Conservation (phyloP, 2,329 filamentous ascomycete species). For the Pseudocercospora pini-densiflorae region DNA sequence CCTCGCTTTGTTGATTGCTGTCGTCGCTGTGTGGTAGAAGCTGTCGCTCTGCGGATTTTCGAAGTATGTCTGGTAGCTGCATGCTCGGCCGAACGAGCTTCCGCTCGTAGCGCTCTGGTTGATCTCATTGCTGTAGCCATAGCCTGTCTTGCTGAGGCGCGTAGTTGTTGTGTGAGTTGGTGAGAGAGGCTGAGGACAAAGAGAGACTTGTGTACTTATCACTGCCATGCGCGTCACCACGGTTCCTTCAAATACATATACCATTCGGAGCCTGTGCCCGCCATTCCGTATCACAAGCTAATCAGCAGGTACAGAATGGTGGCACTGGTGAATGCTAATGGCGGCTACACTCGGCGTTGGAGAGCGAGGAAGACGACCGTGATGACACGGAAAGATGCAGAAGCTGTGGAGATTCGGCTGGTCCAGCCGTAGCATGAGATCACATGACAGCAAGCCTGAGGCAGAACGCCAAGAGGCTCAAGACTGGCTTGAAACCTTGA, state of each 20-base stretch:
- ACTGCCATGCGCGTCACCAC: constrained; percentile 1
- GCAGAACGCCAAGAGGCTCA: not conserved
- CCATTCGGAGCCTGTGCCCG: not conserved
- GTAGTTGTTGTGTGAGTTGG: not conserved
- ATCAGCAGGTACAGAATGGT: constrained; percentile 1
- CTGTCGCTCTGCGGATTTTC: not conserved
- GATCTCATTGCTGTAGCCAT: not conserved
- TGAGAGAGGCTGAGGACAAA: not conserved
- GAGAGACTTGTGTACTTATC: not conserved
- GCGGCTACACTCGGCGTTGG: constrained; percentile 5
- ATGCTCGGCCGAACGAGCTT: not conserved
- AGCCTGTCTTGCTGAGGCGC: not conserved
- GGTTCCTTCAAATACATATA: not conserved
- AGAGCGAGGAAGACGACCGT: not conserved
- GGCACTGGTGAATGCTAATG: not conserved
- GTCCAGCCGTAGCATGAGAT: not conserved
- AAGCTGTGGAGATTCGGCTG: not conserved
- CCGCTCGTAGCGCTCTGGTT: not conserved
- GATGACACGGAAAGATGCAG: not conserved
- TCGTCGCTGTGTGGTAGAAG: constrained; percentile 8
- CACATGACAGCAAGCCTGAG: not conserved
- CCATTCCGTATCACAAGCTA: not conserved
- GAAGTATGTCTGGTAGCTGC: not conserved
- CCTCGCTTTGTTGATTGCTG: constrained; percentile 17
- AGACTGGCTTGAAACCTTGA: not conserved